Conservation (phyloP, 306 rosid species). For the Glycyrrhiza uralensis region DNA sequence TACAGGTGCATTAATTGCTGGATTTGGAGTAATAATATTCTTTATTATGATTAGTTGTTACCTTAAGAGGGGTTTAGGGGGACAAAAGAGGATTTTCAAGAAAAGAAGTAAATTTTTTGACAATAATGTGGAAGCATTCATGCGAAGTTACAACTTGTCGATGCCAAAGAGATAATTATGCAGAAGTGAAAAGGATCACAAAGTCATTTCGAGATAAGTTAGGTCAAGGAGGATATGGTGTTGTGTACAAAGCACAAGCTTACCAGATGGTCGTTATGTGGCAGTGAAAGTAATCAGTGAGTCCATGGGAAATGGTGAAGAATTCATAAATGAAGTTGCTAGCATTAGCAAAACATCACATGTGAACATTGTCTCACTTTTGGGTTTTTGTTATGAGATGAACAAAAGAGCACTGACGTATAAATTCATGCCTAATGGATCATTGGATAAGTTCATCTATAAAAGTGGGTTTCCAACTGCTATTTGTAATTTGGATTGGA, state of each 20-base stretch:
- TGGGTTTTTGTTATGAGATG: slow-evolving; percentile 30
- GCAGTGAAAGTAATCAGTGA: slow-evolving; percentile 31
- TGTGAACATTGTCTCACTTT: slow-evolving; percentile 17
- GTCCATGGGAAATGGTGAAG: slow-evolving; percentile 29
- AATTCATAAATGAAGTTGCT: too few species aligned
- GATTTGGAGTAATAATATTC: neutral
- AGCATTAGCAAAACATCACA: slow-evolving; percentile 41
- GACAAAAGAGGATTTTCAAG: neutral
- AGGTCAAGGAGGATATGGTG: slow-evolving; percentile 43
- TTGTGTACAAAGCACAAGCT: slow-evolving; percentile 30
- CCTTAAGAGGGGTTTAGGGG: neutral
- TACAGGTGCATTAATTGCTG: neutral
- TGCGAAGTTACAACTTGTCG: neutral
- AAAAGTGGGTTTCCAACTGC: neutral
- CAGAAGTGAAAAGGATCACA: slow-evolving; percentile 37
- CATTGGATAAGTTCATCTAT: slow-evolving; percentile 32
- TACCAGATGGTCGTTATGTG: slow-evolving; percentile 26
- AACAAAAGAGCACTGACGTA: slow-evolving; percentile 34
- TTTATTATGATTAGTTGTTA: neutral
- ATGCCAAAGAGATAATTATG: neutral
- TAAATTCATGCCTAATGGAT: slow-evolving; percentile 44
- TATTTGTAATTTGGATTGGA: slow-evolving; percentile 11
- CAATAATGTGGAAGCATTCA: neutral
- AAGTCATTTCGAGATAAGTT: too few species aligned
- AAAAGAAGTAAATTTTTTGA: neutral